phyloP scores from a whole-genome alignment of 352 stramenopile genomes.

The Halophytophthora polymorphica region DNA sequence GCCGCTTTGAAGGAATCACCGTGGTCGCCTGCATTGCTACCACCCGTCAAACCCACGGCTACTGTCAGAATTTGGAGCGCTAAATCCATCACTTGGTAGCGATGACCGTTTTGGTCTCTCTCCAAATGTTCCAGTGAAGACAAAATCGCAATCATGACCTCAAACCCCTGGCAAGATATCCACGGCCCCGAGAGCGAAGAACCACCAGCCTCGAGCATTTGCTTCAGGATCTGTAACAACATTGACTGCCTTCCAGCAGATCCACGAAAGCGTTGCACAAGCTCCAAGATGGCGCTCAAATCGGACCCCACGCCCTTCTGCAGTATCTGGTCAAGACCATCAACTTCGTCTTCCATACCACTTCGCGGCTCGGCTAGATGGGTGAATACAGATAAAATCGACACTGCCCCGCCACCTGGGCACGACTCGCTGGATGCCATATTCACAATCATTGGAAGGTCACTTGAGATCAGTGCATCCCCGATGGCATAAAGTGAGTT shows the following conservation, averaged over 20 bases:
- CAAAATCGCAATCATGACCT: slow-evolving; percentile 56
- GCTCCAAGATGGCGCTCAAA: slow-evolving; percentile 46
- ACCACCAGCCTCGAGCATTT: slow-evolving; percentile 38
- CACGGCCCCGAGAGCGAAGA: slow-evolving; percentile 40
- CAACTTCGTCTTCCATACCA: not conserved
- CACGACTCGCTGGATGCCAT: slow-evolving; percentile 10
- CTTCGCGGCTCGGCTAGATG: slow-evolving; percentile 24
- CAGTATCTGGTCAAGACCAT: slow-evolving; percentile 21
- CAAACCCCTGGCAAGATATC: slow-evolving; percentile 51
- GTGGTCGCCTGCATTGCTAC: slow-evolving; percentile 14
- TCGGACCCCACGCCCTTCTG: slow-evolving; percentile 55
- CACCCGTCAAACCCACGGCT: slow-evolving; percentile 37
- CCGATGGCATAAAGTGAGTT: slow-evolving; percentile 55
- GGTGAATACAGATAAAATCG: slow-evolving; percentile 43
- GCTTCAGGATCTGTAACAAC: slow-evolving; percentile 40
- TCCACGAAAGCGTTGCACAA: slow-evolving; percentile 43
- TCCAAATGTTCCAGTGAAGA: slow-evolving; percentile 44
- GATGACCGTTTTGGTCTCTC: slow-evolving; percentile 13
- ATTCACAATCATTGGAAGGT: slow-evolving; percentile 22
- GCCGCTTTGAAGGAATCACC: slow-evolving; percentile 40
- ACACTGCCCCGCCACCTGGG: slow-evolving; percentile 9
- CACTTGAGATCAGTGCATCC: slow-evolving; percentile 31
- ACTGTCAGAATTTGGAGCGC: slow-evolving; percentile 48
- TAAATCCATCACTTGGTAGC: slow-evolving; percentile 44
- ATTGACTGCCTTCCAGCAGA: slow-evolving; percentile 29